Percentiles rank a stretch among this genome's conserved stretches.
These are phyloP conservation scores for Starmerella apis DNA, from an alignment of 805 yeast genomes.

Conservation along the genomic window DNA sequence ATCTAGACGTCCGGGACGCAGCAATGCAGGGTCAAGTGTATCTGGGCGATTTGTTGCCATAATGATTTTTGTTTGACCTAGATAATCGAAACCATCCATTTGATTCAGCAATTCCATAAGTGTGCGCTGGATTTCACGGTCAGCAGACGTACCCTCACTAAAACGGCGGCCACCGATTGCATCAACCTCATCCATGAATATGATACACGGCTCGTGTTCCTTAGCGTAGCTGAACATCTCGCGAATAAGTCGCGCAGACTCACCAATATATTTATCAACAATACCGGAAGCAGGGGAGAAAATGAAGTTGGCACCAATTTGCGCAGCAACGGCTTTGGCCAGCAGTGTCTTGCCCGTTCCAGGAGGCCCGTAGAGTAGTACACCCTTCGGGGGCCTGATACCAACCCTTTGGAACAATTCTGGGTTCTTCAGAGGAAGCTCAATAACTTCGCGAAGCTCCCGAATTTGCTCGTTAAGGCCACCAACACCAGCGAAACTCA, in stretches of 20 bases:
- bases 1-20: conserved; percentile 96
- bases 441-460: conserved; percentile 94
- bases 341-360: conserved; percentile 95
- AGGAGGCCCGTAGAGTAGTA: conserved; percentile 91
- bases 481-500: conserved; percentile 90
- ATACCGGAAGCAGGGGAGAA: conserved; percentile 98
- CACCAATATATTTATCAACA: conserved; percentile 96
- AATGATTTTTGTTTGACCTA: conserved; percentile 93
- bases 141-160: conserved; percentile 96
- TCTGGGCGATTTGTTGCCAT: conserved; percentile 99
- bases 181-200: conserved; percentile 97
- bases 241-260: conserved; percentile 88
- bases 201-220: conserved; percentile 96
- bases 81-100: conserved; percentile 95
- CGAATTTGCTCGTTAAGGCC: conserved; percentile 92
- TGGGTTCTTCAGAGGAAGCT: conserved; percentile 91
- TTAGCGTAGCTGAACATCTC: conserved; percentile 97
- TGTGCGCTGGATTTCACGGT: conserved; percentile 96
- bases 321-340: conserved; percentile 97
- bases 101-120: conserved; percentile 93
- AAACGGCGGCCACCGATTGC: conserved; percentile 98
- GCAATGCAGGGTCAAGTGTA: conserved; percentile 90
- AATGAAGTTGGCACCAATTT: conserved; percentile 94
- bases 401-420: conserved; percentile 93
- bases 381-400: conserved; percentile 98